phyloP scores from a whole-genome alignment of 2,329 filamentous ascomycete genomes.

The Monilinia fructicola region DNA sequence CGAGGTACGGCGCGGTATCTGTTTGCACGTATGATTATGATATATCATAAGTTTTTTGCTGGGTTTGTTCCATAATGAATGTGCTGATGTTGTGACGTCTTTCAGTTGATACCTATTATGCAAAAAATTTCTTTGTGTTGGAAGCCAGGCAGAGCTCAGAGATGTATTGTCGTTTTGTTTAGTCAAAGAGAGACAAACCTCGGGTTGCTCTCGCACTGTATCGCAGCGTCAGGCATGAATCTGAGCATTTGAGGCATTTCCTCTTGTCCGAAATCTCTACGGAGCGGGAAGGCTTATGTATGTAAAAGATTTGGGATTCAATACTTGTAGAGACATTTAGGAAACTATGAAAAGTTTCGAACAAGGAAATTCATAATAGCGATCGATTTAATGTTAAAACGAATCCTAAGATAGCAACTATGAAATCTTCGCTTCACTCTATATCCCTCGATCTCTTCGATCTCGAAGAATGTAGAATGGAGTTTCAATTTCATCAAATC shows the following conservation, averaged over 20 bases:
- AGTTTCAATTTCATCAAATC: too few relatives aligned
- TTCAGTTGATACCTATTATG: not conserved
- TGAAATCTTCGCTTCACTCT: too few relatives aligned
- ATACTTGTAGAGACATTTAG: too few relatives aligned
- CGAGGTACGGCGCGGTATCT: not conserved
- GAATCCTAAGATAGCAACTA: too few relatives aligned
- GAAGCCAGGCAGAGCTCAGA: constrained; percentile 1
- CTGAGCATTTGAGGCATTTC: constrained; percentile 10
- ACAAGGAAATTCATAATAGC: too few relatives aligned
- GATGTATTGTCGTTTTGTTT: not conserved
- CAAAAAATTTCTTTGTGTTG: not conserved
- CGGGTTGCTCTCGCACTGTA: not conserved
- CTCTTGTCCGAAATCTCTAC: not conserved
- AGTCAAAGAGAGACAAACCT: constrained; percentile 1
- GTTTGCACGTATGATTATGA: not conserved
- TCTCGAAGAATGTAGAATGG: too few relatives aligned
- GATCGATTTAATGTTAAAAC: too few relatives aligned
- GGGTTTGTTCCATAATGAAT: not conserved
- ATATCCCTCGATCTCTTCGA: too few relatives aligned
- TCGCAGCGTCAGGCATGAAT: constrained; percentile 15
- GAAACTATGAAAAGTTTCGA: too few relatives aligned
- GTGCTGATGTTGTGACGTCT: not conserved
- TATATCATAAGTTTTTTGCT: not conserved
- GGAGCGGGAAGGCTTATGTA: not conserved
- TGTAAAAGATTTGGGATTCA: too few relatives aligned